Percentiles rank a stretch among this genome's conserved stretches.
Evolutionary conservation across 495 filamentous ascomycete species (phyloP).

Genomic region (Thermothielavioides terrestris): DNA sequence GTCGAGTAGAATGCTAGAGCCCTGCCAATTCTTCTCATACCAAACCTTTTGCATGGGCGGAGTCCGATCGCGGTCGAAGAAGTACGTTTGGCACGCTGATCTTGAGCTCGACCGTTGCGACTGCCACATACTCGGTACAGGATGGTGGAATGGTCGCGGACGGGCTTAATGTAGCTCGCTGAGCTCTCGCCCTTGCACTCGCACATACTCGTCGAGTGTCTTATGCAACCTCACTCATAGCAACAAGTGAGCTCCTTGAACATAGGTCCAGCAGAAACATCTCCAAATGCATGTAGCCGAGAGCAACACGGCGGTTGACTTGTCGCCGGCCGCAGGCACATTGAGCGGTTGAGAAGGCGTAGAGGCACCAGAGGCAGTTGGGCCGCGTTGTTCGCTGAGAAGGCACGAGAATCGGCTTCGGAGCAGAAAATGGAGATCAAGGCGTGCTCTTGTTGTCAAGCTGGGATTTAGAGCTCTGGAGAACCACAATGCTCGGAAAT

Average conservation of each 20-base stretch:
- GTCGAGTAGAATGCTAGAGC: conserved; percentile 1
- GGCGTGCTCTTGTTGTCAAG: no score
- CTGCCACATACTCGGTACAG: conserved; percentile 5
- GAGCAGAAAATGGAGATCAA: no score
- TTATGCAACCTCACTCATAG: background rate
- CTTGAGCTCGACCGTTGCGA: background rate
- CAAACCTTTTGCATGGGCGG: background rate
- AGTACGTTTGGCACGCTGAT: background rate
- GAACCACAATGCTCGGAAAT: no score
- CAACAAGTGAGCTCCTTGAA: background rate
- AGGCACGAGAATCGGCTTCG: background rate
- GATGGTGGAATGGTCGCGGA: background rate
- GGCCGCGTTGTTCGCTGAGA: background rate
- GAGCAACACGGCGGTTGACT: background rate
- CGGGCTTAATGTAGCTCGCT: background rate
- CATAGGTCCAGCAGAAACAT: conserved; percentile 3
- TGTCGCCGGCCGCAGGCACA: background rate
- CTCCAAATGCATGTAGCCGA: background rate
- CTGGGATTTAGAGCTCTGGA: no score
- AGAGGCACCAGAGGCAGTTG: conserved; percentile 1
- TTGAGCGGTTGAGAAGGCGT: conserved; percentile 1
- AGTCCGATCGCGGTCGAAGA: conserved; percentile 1
- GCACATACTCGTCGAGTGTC: background rate
- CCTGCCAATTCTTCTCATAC: background rate
- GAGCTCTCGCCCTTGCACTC: background rate